Conservation (phyloP, 192 early-diverging fungal genomes). For the Gryganskiella cystojenkinii region DNA sequence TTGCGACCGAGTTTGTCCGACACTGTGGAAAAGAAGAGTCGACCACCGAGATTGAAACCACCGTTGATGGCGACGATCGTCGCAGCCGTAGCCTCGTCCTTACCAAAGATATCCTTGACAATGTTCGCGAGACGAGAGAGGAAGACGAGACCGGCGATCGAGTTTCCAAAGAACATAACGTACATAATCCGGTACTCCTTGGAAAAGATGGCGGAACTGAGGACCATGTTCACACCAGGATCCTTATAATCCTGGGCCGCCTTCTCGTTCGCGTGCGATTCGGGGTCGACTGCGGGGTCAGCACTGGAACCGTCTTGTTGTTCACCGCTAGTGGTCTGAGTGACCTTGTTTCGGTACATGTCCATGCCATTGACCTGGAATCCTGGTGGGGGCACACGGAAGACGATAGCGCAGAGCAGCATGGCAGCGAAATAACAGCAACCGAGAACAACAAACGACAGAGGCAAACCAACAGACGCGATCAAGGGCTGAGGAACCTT, state of each 20-base stretch:
- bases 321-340: background rate
- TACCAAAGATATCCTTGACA: constrained; percentile 65
- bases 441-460: constrained; percentile 75
- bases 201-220: constrained; percentile 62
- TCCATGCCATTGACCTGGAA: constrained; percentile 76
- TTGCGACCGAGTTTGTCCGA: constrained; percentile 75
- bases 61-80: constrained; percentile 69
- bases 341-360: constrained; percentile 56
- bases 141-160: constrained; percentile 67
- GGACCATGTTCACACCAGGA: constrained; percentile 63
- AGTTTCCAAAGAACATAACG: constrained; percentile 69
- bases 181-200: constrained; percentile 72
- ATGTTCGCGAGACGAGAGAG: constrained; percentile 69
- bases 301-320: background rate
- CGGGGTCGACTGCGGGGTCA: background rate
- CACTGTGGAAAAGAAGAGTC: constrained; percentile 64
- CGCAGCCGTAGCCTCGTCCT: constrained; percentile 29
- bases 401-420: constrained; percentile 61
- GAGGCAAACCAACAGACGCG: constrained; percentile 62
- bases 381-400: constrained; percentile 70
- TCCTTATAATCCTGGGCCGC: constrained; percentile 35
- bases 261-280: constrained; percentile 12
- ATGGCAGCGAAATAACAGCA: constrained; percentile 70
- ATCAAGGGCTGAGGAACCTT: constrained; percentile 72
- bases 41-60: constrained; percentile 68